These are phyloP conservation scores for Huntiella bhutanensis DNA, from an alignment of 2,329 filamentous ascomycete species.

Conservation along the genomic window DNA sequence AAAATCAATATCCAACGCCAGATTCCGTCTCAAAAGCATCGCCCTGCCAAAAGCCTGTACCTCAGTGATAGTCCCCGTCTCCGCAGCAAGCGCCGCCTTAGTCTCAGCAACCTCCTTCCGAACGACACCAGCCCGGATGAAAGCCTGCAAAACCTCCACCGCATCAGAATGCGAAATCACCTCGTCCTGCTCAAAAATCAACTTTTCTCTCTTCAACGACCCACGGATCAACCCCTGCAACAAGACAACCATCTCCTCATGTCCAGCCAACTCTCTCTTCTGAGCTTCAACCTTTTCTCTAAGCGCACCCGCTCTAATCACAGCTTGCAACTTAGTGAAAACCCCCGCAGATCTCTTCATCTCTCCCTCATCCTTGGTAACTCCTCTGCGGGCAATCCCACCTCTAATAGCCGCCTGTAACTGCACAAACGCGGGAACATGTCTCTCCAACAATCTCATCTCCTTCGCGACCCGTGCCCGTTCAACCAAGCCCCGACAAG, in stretches of 20 bases:
- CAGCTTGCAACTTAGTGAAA: constrained; percentile 29
- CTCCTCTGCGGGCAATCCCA: constrained; percentile 25
- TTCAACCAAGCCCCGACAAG: constrained; percentile 60
- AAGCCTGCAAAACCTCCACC: constrained; percentile 30
- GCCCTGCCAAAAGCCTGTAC: constrained; percentile 43
- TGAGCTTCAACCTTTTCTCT: constrained; percentile 30
- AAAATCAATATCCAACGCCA: constrained; percentile 30
- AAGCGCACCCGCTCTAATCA: constrained; percentile 35
- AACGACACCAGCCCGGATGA: constrained; percentile 35
- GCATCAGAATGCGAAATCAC: constrained; percentile 25
- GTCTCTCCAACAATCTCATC: constrained; percentile 49
- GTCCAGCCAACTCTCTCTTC: constrained; percentile 27
- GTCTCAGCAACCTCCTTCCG: constrained; percentile 29
- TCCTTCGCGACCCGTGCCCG: constrained; percentile 55
- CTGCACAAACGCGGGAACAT: constrained; percentile 14
- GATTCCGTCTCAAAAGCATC: constrained; percentile 35
- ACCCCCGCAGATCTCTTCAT: constrained; percentile 24
- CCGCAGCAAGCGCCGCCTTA: constrained; percentile 28
- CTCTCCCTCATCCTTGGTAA: constrained; percentile 27
- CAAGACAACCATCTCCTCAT: constrained; percentile 27
- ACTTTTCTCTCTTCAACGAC: constrained; percentile 25
- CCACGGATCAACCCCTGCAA: constrained; percentile 27
- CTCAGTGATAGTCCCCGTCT: constrained; percentile 27
- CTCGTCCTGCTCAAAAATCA: constrained; percentile 28
- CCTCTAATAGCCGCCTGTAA: constrained; percentile 48